Conservation (phyloP, 345 rosid species). For the Arabidopsis suecica region DNA sequence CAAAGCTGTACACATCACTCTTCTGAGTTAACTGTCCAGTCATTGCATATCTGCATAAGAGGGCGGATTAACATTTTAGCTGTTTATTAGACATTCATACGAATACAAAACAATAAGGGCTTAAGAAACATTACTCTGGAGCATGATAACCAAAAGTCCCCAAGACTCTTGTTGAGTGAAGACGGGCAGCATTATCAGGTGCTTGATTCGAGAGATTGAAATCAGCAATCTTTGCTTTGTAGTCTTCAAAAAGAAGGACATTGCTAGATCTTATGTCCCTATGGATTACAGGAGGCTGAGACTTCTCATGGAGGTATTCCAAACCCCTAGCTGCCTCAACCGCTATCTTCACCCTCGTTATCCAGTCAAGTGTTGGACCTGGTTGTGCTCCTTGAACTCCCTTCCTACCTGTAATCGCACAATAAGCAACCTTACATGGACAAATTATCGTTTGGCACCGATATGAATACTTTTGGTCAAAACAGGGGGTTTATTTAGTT, state of each 20-base stretch:
- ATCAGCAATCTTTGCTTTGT: conserved; percentile 47
- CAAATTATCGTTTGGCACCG: not conserved
- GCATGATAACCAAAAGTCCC: conserved; percentile 53
- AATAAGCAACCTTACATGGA: conserved; percentile 24
- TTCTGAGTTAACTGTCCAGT: conserved; percentile 52
- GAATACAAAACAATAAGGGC: conserved; percentile 9
- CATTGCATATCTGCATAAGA: conserved; percentile 48
- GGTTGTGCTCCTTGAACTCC: conserved; percentile 53
- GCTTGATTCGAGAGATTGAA: conserved; percentile 50
- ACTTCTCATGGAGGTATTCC: conserved; percentile 49
- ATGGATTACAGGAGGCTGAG: conserved; percentile 49
- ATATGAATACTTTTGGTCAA: not conserved
- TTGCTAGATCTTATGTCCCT: conserved; percentile 50
- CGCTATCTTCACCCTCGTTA: conserved; percentile 47
- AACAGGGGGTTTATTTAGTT: conserved; percentile 3
- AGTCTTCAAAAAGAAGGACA: conserved; percentile 48
- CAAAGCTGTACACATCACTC: conserved; percentile 51
- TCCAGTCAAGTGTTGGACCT: conserved; percentile 53
- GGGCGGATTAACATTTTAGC: not conserved
- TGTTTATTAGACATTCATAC: not conserved
- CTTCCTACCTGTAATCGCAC: conserved; percentile 42
- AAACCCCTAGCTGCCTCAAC: conserved; percentile 50
- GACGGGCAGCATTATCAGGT: conserved; percentile 52
- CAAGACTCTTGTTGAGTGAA: conserved; percentile 48
- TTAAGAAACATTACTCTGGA: conserved; percentile 43